phyloP scores from a whole-genome alignment of 345 rosid species.

The Euphorbia tirucalli region DNA sequence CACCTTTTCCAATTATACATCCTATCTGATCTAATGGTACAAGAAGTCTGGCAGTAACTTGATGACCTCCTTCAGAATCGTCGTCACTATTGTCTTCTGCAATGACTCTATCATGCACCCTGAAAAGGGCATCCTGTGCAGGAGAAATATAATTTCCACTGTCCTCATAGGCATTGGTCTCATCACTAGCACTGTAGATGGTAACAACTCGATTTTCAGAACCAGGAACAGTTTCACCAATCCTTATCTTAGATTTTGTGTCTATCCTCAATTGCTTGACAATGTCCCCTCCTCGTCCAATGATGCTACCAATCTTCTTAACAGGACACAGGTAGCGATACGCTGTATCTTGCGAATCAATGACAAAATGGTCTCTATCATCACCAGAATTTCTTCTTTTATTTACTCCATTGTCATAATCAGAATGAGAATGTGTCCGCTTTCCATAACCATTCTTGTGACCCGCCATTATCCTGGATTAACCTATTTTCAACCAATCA shows the following conservation, averaged over 20 bases:
- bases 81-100: conserved; percentile 68
- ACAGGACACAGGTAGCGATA: conserved; percentile 80
- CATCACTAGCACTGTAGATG: conserved; percentile 78
- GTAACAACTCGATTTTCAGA: conserved; percentile 93
- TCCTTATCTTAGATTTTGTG: conserved; percentile 80
- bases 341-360: conserved; percentile 72
- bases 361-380: conserved; percentile 58
- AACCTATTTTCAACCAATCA: not conserved
- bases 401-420: conserved; percentile 53
- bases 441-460: conserved; percentile 80
- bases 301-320: conserved; percentile 87
- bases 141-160: conserved; percentile 56
- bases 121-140: conserved; percentile 91
- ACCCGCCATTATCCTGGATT: conserved; percentile 48
- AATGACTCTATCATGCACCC: conserved; percentile 78
- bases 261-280: conserved; percentile 83
- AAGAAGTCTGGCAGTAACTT: conserved; percentile 71
- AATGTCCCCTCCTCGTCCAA: conserved; percentile 94
- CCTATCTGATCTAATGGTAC: conserved; percentile 99
- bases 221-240: conserved; percentile 73
- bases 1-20: conserved; percentile 92
- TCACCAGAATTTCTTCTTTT: conserved; percentile 72
- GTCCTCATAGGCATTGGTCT: conserved; percentile 68
- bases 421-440: conserved; percentile 72
- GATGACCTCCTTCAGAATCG: conserved; percentile 51